Evolutionary conservation across 116 monocot genomes (phyloP), one percentile per base, ranked within the genome.

Genomic region (Iris pallida): DNA sequence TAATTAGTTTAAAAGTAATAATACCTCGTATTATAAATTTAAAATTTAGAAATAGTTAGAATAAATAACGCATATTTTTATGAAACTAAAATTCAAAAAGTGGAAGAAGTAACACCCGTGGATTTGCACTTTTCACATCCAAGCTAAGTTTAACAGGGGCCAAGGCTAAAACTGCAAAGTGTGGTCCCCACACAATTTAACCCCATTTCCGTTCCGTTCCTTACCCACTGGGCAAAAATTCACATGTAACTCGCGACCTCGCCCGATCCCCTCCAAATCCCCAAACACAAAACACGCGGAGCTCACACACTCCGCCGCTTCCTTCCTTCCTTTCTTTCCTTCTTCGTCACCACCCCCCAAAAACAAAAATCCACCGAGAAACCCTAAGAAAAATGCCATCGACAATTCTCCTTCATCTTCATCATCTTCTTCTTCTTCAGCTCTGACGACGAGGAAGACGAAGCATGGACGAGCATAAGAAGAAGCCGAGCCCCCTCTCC

Each of bases 401-500:
- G 53, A 40, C 1, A 11, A 20, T 7, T 16, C 52, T 49, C 16
- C 48, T 18, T 4, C 66, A 19, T 5, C 12, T 40, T 56, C 48
- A 4, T n/a, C n/a, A n/a, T n/a, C n/a, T n/a, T n/a, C n/a, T n/a
- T 4, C 66, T 43, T 5, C 12, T 40, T 56, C 48, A 4, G 5
- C 48, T 59, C 40, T 57, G 48, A 17, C 46, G 58, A 41, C 12
- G 62, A n/a, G n/a, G n/a, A 68, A 40, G 69, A 57, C 42, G 30
- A 30, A 30, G 30, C 30, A 16, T 44, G 44, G 61, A n/a, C 44
- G 61, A 45, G n/a, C 59, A 69, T 64, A 7, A 59, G 68, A 52
- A 68, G 59, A 41, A 45, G 16, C n/a, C 42, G 15, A 4, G 44
- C 55, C 76, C 71, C 10, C 74, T 84, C 56, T 69, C 10, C 74